Base-by-base conservation (phyloP, 495 filamentous ascomycete species). In the Neurospora hispaniola region DNA sequence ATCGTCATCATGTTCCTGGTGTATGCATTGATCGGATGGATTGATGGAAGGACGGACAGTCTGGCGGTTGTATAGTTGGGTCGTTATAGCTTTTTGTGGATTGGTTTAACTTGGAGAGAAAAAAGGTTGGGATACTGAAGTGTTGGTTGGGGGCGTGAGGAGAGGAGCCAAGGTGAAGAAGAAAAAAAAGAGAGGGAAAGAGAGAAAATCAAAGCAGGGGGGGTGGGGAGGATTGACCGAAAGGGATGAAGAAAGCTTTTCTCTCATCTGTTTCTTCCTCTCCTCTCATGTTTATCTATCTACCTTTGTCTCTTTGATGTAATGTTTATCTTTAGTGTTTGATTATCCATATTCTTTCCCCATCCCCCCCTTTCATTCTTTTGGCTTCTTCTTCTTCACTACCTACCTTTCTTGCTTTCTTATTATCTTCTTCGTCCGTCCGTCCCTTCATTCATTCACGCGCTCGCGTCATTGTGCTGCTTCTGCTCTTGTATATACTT, bases 1-100 rank as follows among this genome's bases (percentile, higher is more conserved):
- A 62, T 18, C 54, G 16, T 62, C 54, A 73, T 74, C 77, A 66
- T 18, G 69, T 71, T 72, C 35, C 71, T 71, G 62, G 68, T 70
- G 74, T 54, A 20, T 44, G 12, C 54, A 0, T 62, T 62, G 23
- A 11, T 31, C 27, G 27, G 27, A 14, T 59, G 46, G 3, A 27
- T 54, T 10, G 20, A 54, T 3, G 18, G 43, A 31, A 14, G 2
- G 11, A 59, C 27, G 27, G 27, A 31, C 16, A 23, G 4, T 1
- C 54, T 18, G 54, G 54, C 42, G 27, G 38, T 73, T 44, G 41
- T 70, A 18, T 70, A 20, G 1, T 31, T 12, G 20, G 46, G 4
- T 42, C 59, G 72, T 69, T 40, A 69, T 71, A 23, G 38, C n/a
- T 39, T 39, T 75, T 27, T 70, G n/a, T 48, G 12, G 3, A 16